Conservation (phyloP, 345 rosid genomes). For the Hibiscus tridactylites region DNA sequence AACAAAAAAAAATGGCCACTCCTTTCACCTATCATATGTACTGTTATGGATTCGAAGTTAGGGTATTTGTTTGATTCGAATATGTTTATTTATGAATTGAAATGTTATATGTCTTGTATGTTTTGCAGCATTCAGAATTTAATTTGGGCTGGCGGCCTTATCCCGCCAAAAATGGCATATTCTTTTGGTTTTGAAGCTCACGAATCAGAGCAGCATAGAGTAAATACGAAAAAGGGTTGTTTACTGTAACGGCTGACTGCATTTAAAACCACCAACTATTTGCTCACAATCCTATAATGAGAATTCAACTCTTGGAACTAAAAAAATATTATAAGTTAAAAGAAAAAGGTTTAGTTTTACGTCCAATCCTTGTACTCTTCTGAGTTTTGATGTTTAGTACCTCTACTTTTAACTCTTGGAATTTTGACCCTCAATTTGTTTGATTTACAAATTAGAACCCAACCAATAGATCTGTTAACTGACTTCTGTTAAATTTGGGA, state of each 20-base stretch:
- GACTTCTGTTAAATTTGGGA: too few relatives aligned
- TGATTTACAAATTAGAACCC: too few relatives aligned
- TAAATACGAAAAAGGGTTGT: neutral
- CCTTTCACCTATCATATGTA: neutral
- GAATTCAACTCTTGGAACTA: neutral
- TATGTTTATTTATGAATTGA: neutral
- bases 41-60: neutral
- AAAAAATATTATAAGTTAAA: too few relatives aligned
- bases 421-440: too few relatives aligned
- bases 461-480: too few relatives aligned
- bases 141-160: neutral
- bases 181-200: neutral
- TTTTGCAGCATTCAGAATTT: neutral
- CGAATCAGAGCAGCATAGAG: neutral
- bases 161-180: neutral
- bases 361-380: too few relatives aligned
- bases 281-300: neutral
- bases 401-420: too few relatives aligned
- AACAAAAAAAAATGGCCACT: neutral
- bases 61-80: neutral
- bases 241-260: neutral
- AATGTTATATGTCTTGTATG: too few relatives aligned
- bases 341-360: too few relatives aligned
- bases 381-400: too few relatives aligned
- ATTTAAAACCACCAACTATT: neutral